Base-by-base conservation (phyloP, 2,329 filamentous ascomycete species). In the Epichloe hybrida region DNA sequence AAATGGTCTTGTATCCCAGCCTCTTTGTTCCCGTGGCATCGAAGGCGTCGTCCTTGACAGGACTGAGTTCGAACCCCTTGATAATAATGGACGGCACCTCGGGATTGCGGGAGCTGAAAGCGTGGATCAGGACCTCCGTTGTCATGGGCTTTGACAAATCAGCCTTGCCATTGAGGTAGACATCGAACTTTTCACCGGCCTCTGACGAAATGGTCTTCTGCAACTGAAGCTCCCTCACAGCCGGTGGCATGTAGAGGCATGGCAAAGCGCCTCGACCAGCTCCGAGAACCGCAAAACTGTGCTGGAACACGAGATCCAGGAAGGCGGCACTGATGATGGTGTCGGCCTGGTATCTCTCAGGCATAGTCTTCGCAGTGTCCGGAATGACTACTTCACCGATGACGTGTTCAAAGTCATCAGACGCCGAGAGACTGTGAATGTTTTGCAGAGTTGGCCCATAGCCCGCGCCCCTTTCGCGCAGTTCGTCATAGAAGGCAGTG, bases 241-340 rank as follows among this genome's bases (percentile, higher is more conserved):
- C 61, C 0, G 61, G 60, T 4, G 65, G 65, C 64, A 71, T 69
- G 53, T 65, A 70, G 1, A 70, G 56, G 4, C 58, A 60, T 1
- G 58, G 59, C 59, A 68, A 61, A 20, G 52, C 42, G 17, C 58
- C 59, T 0, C 52, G 51, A 0, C 65, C 65, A 5, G 65, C 66
- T 2, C 67, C 68, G 2, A 71, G 59, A 5, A 68, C 66, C 2
- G 67, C 58, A 23, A 70, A 67, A 0, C 62, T 59, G 6, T 69
- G 59, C 52, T 74, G 72, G 15, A 73, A 61, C 49, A 73, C 60
- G 7, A 67, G 58, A 53, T 79, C 75, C 3, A 76, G 57, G 46
- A 74, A 66, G 1, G 70, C 63, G 0, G 75, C 69, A 35, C 75
- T 72, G 6, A 76, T 58, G 47, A 71, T 65, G 20, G 71, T 68